Percentiles rank a stretch among this genome's conserved stretches.
Conservation (phyloP, 2,329 filamentous ascomycete genomes). For the Penicillium digitatum region DNA sequence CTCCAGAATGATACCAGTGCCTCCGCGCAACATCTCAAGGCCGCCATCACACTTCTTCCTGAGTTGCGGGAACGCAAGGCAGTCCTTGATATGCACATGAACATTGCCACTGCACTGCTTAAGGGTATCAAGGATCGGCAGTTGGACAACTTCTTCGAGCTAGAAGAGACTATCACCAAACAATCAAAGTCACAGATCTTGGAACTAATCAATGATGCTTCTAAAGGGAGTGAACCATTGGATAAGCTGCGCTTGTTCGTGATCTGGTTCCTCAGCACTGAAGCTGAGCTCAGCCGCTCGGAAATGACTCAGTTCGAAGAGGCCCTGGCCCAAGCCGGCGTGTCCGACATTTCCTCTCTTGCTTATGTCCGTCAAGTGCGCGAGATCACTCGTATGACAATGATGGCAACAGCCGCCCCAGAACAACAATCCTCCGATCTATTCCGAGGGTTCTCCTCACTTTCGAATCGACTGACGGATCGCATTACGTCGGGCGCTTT, state of each 20-base stretch:
- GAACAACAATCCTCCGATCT: conserved; percentile 65
- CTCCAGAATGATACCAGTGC: conserved; percentile 83
- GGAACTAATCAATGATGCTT: conserved; percentile 74
- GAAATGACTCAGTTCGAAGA: conserved; percentile 87
- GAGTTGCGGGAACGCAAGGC: conserved; percentile 89
- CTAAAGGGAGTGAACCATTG: conserved; percentile 75
- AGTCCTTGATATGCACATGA: conserved; percentile 98
- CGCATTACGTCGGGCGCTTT: conserved; percentile 89
- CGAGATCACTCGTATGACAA: conserved; percentile 95
- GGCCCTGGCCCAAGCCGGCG: conserved; percentile 68
- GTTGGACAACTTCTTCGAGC: conserved; percentile 90
- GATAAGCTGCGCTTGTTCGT: conserved; percentile 94
- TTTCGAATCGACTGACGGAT: conserved; percentile 88
- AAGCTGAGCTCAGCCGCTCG: conserved; percentile 74
- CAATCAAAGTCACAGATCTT: conserved; percentile 85
- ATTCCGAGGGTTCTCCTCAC: conserved; percentile 87
- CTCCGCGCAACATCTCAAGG: conserved; percentile 90
- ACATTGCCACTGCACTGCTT: conserved; percentile 75
- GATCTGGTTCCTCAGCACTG: conserved; percentile 94
- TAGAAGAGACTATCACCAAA: conserved; percentile 89
- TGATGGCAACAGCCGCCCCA: conserved; percentile 76
- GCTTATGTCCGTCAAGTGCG: conserved; percentile 87
- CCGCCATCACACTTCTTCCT: conserved; percentile 86
- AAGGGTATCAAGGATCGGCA: conserved; percentile 91
- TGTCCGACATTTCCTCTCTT: conserved; percentile 69